Evolutionary conservation across 805 yeast genomes (phyloP), one percentile per base, ranked within the genome.

Genomic region (Ogataea henricii): DNA sequence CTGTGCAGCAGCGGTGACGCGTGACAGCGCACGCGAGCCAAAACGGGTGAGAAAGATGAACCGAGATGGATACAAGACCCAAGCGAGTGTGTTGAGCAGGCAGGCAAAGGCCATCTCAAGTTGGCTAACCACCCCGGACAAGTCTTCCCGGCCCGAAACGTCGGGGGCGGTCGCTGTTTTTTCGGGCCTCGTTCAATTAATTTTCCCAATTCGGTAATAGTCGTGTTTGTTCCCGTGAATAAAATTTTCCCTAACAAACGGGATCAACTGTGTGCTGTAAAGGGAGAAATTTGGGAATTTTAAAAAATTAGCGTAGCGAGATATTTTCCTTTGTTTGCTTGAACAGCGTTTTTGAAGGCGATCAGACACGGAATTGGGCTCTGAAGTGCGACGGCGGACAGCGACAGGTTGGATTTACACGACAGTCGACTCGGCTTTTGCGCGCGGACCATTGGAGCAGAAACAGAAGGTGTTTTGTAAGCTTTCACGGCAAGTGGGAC

Each of bases 161-260:
- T n/a, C 36, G 8, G 20, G 35, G 12, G 35, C 20, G 20, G 20
- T 16, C 8, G 43, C 20, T 38, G 22, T 34, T 30, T 33, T 25
- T 35, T 14, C 16, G 20, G 13, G 27, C 21, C 17, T 27, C 45
- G 44, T 21, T 34, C 40, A 40, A 32, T 39, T 47, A 51, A 46
- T 52, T 43, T 54, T 51, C 53, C 53, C 42, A 48, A 53, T 40
- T 2, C 14, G 47, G 55, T 22, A 52, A 37, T 33, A 40, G 51
- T 52, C 52, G 49, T 48, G 53, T 18, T 43, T 29, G 22, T 17
- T 12, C 29, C 27, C 30, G 14, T 40, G 40, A 42, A 45, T 33
- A 39, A 45, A 49, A 16, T 32, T 40, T 41, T 38, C 43, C 45
- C 36, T 30, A 42, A 39, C 48, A 39, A 39, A 38, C 41, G 37